Evolutionary conservation across 2,329 filamentous ascomycete genomes (phyloP).

Genomic region (Cladorrhinum sp.): DNA sequence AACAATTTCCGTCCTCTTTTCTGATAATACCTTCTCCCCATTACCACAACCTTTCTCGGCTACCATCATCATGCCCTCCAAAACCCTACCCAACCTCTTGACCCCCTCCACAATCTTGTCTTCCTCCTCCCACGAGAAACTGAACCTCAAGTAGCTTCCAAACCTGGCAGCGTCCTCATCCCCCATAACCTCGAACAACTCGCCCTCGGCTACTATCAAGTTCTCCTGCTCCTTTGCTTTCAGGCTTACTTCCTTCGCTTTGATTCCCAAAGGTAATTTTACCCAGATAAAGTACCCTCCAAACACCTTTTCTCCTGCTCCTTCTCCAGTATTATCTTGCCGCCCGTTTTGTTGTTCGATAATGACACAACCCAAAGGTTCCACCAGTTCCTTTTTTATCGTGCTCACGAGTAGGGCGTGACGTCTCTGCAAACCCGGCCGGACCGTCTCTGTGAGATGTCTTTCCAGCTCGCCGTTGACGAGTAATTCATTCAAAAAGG

Average conservation of each 20-base stretch:
- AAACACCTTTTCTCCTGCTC: constrained; percentile 49
- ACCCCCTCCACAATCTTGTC: constrained; percentile 65
- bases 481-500: constrained; percentile 50
- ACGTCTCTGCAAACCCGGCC: constrained; percentile 46
- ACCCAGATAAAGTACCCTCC: constrained; percentile 90
- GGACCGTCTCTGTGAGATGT: constrained; percentile 42
- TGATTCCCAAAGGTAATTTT: constrained; percentile 52
- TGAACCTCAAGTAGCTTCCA: constrained; percentile 59
- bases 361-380: constrained; percentile 53
- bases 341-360: constrained; percentile 25
- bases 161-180: constrained; percentile 56
- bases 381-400: constrained; percentile 57
- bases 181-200: constrained; percentile 64
- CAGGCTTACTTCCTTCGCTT: constrained; percentile 49
- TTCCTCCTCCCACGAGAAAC: constrained; percentile 71
- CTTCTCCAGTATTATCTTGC: too few relatives aligned
- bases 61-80: constrained; percentile 22
- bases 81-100: constrained; percentile 36
- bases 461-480: constrained; percentile 41
- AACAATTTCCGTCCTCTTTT: background rate
- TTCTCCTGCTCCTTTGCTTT: constrained; percentile 61
- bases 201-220: constrained; percentile 65
- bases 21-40: background rate
- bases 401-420: constrained; percentile 54
- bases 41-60: too few relatives aligned